Evolutionary conservation across 305 asterid species (phyloP).

Genomic region (Lippia alba): DNA sequence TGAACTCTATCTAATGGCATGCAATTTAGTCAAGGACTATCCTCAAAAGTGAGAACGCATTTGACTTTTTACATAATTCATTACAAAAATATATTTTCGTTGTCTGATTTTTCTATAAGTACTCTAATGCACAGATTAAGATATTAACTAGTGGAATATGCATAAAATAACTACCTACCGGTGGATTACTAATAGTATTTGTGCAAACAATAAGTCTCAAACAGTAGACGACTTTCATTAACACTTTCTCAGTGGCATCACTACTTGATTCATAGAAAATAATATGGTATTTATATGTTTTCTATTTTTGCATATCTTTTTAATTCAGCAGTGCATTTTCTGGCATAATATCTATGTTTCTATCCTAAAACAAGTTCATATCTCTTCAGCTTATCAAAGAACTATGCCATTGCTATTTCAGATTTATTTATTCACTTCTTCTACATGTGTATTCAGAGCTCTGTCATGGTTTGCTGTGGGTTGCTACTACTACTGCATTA

Average conservation of each 20-base stretch:
- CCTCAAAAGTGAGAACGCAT: slow-evolving; percentile 86
- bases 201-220: slow-evolving; percentile 2
- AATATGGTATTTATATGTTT: slow-evolving; percentile 14
- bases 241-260: slow-evolving; percentile 12
- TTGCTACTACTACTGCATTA: slow-evolving; percentile 94
- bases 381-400: slow-evolving; percentile 21
- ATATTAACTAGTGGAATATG: not conserved
- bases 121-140: slow-evolving; percentile 13
- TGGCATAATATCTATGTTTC: slow-evolving; percentile 5
- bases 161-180: not conserved
- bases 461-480: slow-evolving; percentile 99
- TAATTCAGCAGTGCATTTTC: not conserved
- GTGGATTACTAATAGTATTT: slow-evolving; percentile 21
- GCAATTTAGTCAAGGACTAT: slow-evolving; percentile 98
- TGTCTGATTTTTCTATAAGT: slow-evolving; percentile 9
- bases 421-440: slow-evolving; percentile 35
- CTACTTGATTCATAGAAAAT: not conserved
- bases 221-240: slow-evolving; percentile 3
- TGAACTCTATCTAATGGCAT: slow-evolving; percentile 97
- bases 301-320: not conserved
- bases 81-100: not conserved
- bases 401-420: not conserved
- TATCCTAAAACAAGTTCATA: not conserved
- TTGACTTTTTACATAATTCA: slow-evolving; percentile 2
- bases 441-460: slow-evolving; percentile 64